Evolutionary conservation across 2,329 filamentous ascomycete genomes (phyloP).

Genomic region (Emergomyces africanus): DNA sequence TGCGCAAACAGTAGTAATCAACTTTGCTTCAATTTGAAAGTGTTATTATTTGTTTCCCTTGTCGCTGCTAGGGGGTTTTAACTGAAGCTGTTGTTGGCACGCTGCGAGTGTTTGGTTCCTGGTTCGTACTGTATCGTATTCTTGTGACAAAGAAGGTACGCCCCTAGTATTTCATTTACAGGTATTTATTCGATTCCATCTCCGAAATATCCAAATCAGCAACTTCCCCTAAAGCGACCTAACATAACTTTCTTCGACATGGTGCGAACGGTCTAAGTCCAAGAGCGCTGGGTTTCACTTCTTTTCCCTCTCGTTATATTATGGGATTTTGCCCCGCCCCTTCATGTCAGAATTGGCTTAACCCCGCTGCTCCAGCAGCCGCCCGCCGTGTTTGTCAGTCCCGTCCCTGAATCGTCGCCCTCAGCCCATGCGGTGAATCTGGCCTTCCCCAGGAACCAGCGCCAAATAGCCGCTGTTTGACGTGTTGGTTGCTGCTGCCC

Average conservation of each 20-base stretch:
- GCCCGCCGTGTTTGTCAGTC: neutral
- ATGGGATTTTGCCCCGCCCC: neutral
- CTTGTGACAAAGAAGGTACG: too few species aligned
- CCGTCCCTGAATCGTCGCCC: neutral
- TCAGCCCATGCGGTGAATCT: neutral
- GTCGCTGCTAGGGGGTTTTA: neutral
- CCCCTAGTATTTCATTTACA: too few species aligned
- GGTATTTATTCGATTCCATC: neutral
- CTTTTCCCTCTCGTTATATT: neutral
- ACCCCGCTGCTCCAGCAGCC: conserved; percentile 5
- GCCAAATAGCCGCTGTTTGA: neutral
- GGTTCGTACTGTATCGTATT: neutral
- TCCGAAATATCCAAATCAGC: neutral
- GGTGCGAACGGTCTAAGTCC: neutral
- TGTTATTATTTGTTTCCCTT: neutral
- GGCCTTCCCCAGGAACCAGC: neutral
- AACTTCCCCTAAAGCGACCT: neutral
- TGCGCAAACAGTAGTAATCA: neutral
- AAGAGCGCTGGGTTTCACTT: neutral
- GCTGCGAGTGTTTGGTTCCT: neutral
- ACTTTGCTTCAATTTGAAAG: neutral
- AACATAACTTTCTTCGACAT: neutral
- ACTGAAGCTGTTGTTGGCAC: neutral
- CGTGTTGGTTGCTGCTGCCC: neutral
- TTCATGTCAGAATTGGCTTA: conserved; percentile 4